Base-by-base conservation (phyloP, 2,329 filamentous ascomycete species). In the Lasiodiplodia hormozganensis region DNA sequence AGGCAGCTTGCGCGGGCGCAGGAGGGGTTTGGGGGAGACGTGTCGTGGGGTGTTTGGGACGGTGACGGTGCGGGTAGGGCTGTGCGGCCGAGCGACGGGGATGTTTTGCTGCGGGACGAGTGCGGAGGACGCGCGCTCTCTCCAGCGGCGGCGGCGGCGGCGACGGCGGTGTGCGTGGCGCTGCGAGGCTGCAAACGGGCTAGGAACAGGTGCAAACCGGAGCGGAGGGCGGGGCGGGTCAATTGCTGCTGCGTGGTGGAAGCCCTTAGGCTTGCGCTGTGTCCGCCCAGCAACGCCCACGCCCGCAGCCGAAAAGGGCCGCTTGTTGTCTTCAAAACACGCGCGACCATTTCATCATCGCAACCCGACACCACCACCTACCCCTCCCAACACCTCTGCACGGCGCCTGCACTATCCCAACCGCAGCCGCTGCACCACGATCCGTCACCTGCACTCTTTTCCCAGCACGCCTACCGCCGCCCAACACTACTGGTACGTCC, bases 241-340 rank as follows among this genome's bases (percentile, higher is more conserved):
- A 65, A 65, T 65, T 43, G 49, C 49, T 56, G 64, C 53, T 53
- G 53, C 49, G 64, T 51, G 64, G 43, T 56, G 38, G 28, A 57
- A 54, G 64, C 53, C 64, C 43, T n/a, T 47, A 47, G 43, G 40
- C 51, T 25, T 34, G 31, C 47, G 28, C 57, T 49, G 53, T 51
- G 64, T 56, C 64, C 64, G 64, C 64, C 64, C 64, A 67, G 64
- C 64, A 67, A 67, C 64, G 64, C 38, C 31, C 38, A 56, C 53
- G 53, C 54, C 64, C 38, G 64, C 64, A 49, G 38, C 64, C 64
- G 64, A 67, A 43, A 62, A 49, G 64, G 52, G 53, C 64, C 64
- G 64, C 40, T 56, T 67, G 64, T 67, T 67, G 64, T 67, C 64
- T 67, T 67, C 64, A 67, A 67, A 67, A 67, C 64, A 67, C 64